A percentile compares a stretch with the other conserved stretches of the same genome.
phyloP scores from a whole-genome alignment of 108 stramenopile genomes.

The Nannochloropsis gaditana region DNA sequence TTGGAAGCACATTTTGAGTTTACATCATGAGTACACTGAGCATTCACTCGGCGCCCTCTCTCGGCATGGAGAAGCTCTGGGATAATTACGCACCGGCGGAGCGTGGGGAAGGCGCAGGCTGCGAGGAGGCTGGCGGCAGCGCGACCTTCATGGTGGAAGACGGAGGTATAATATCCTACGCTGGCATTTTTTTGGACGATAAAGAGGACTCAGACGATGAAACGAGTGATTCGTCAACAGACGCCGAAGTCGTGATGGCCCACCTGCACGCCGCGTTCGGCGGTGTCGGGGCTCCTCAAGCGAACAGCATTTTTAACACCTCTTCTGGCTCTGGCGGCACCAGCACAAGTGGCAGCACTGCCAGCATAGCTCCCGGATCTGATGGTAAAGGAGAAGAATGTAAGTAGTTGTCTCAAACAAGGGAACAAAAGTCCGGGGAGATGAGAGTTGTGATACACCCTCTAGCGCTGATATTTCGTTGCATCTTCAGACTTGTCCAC shows the following conservation, averaged over 20 bases:
- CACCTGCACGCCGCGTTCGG: conserved; percentile 12
- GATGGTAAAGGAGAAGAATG: conserved; percentile 16
- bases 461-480: too few relatives aligned
- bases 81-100: neutral
- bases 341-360: conserved; percentile 19
- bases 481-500: too few relatives aligned
- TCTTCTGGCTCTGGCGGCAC: neutral
- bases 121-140: neutral
- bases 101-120: neutral
- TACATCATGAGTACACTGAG: neutral
- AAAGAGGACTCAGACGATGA: neutral
- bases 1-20: too few relatives aligned
- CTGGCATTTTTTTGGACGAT: neutral
- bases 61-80: neutral
- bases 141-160: neutral
- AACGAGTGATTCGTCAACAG: neutral
- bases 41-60: neutral
- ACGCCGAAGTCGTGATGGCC: conserved; percentile 2
- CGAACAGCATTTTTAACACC: neutral
- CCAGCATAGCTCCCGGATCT: neutral
- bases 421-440: too few relatives aligned
- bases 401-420: neutral
- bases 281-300: neutral
- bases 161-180: conserved; percentile 20
- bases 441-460: too few relatives aligned